A percentile compares a stretch with the other conserved stretches of the same genome.
phyloP scores from a whole-genome alignment of 1,284 basidiomycete species.

The Anthracocystis setariae region DNA sequence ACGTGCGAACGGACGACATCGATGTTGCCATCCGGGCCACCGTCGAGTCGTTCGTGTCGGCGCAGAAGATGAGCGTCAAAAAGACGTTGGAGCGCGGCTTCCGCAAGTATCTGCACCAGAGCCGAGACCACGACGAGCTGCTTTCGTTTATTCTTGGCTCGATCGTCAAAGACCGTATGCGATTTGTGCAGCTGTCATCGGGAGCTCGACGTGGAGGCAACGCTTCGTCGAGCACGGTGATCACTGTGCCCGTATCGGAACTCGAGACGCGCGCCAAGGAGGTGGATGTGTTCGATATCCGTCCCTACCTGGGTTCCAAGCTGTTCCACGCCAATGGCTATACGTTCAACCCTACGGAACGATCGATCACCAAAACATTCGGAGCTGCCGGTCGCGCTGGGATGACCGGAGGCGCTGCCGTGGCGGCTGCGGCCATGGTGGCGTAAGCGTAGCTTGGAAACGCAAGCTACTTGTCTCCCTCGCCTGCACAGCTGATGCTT shows the following conservation, averaged over 20 bases:
- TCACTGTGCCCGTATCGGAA: slow-evolving; percentile 62
- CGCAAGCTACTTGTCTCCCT: too few species aligned
- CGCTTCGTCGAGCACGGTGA: slow-evolving; percentile 29
- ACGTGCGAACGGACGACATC: slow-evolving; percentile 94
- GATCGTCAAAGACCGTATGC: slow-evolving; percentile 91
- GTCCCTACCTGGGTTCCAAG: slow-evolving; percentile 83
- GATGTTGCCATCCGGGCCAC: slow-evolving; percentile 96
- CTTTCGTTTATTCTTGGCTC: slow-evolving; percentile 93
- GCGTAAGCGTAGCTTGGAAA: slow-evolving; percentile 8
- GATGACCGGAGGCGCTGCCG: slow-evolving; percentile 12
- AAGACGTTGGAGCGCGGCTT: slow-evolving; percentile 90
- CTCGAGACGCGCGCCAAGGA: slow-evolving; percentile 78
- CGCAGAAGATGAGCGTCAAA: slow-evolving; percentile 98
- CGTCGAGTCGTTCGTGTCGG: slow-evolving; percentile 91
- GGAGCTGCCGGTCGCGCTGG: slow-evolving; percentile 28
- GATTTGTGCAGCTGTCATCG: slow-evolving; percentile 72
- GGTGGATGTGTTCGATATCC: slow-evolving; percentile 90
- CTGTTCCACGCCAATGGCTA: slow-evolving; percentile 93
- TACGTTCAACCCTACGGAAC: slow-evolving; percentile 66
- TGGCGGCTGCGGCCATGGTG: slow-evolving; percentile 28
- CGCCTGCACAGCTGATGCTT: too few species aligned
- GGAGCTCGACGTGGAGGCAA: slow-evolving; percentile 14
- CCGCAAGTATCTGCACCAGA: slow-evolving; percentile 95
- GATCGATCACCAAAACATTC: slow-evolving; percentile 63
- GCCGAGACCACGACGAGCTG: slow-evolving; percentile 91